Evolutionary conservation across 164 flowering plant genomes (phyloP), one percentile per base, ranked within the genome.

Genomic region (Piper longum): DNA sequence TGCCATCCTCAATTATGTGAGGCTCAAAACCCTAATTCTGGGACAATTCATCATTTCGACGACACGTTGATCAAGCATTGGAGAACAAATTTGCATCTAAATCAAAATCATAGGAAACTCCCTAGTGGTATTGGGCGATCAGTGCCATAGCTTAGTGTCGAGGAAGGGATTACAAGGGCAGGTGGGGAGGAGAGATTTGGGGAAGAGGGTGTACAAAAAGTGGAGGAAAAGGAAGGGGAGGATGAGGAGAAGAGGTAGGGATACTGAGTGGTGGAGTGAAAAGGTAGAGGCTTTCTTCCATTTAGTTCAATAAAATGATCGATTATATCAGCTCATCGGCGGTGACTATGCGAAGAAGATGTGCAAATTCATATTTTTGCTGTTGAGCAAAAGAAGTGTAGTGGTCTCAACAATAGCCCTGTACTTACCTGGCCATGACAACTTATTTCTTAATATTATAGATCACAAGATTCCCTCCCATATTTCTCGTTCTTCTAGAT

Each of bases 31-130:
- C 83, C 96, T 77, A 70, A 93, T 88, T 54, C 90, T 93, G 36
- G 99, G 97, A 69, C 97, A 88, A 54, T 96, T 93, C 0, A 96
- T 95, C 7, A 93, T 81, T 44, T 81, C 97, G 19, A 93, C 96
- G 1, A 95, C 92, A 61, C 88, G 95, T 71, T 93, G 99, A 75
- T 93, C 95, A 1, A 88, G 72, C 56, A 93, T 70, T 39, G 97
- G 99, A 16, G 99, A 97, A 14, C 90, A 81, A 52, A 93, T 69
- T 16, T 90, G 70, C 5, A 97, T 88, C 43, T 95, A 82, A 71
- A 90, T 90, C 55, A 93, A 67, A 11, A 93, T 82, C 2, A 85
- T 5, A 91, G 70, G 71, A 85, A 88, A 56, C 64, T 84, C 56
- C 83, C 78, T 9, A 14, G 6, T 8, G 62, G 54, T 12, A 69